Conservation (phyloP, 768 basidiomycete species). For the Rhodotorula diobovata region DNA sequence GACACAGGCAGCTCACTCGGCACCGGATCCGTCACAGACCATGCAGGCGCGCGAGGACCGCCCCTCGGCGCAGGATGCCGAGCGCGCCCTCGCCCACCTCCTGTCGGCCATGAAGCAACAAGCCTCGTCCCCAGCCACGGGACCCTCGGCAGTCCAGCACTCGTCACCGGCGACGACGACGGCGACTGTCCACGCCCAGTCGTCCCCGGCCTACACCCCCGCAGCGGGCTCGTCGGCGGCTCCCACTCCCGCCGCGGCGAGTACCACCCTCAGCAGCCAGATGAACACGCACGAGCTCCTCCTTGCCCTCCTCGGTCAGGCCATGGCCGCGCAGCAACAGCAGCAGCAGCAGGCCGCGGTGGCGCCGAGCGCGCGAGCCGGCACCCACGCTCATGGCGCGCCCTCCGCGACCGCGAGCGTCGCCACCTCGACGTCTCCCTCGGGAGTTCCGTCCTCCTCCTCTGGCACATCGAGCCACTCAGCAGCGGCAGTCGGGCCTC, state of each 20-base stretch:
- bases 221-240: background rate
- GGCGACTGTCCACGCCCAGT: background rate
- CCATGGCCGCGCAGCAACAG: background rate
- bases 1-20: too few relatives aligned
- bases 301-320: background rate
- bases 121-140: background rate
- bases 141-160: background rate
- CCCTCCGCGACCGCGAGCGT: background rate
- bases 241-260: background rate
- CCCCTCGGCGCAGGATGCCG: background rate
- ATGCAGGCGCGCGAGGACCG: background rate
- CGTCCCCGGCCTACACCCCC: slow-evolving; percentile 4
- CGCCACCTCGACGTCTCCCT: background rate
- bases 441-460: too few relatives aligned
- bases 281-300: background rate
- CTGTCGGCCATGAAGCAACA: background rate
- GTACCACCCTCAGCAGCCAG: background rate
- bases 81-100: background rate
- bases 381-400: too few relatives aligned
- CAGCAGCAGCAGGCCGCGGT: background rate
- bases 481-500: background rate
- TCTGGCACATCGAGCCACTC: too few relatives aligned
- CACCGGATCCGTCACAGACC: background rate
- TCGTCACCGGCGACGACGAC: background rate
- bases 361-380: too few relatives aligned